phyloP scores from a whole-genome alignment of 1,284 basidiomycete genomes.

The Trichosporon sp. region DNA sequence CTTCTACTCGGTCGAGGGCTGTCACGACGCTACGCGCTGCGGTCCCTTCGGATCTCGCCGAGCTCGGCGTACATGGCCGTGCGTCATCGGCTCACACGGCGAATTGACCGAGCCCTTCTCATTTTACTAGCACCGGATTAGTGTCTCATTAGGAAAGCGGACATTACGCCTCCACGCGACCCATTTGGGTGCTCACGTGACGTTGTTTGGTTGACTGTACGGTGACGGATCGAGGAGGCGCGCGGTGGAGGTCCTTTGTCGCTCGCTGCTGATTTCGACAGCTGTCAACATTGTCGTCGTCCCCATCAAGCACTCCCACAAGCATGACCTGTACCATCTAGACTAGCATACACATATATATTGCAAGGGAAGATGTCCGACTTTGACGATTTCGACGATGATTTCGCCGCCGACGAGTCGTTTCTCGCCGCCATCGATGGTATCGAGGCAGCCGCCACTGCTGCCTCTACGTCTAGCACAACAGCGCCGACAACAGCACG shows the following conservation, averaged over 20 bases:
- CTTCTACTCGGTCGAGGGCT: neutral
- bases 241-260: neutral
- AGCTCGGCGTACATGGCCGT: neutral
- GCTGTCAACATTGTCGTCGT: neutral
- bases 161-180: neutral
- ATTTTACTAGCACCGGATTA: neutral
- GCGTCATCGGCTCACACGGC: neutral
- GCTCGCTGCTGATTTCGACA: neutral
- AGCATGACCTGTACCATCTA: neutral
- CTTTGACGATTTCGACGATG: conserved; percentile 27
- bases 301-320: neutral
- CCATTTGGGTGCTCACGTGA: neutral
- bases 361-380: conserved; percentile 14
- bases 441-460: conserved; percentile 26
- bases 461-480: neutral
- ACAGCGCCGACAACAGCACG: neutral
- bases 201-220: conserved; percentile 3
- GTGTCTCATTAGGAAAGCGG: neutral
- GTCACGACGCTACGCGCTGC: neutral
- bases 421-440: conserved; percentile 38
- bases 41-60: neutral
- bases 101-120: neutral
- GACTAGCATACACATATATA: neutral
- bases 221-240: neutral
- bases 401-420: conserved; percentile 38